phyloP scores from a whole-genome alignment of 2,329 filamentous ascomycete species.

The Pestalotiopsis sp. region DNA sequence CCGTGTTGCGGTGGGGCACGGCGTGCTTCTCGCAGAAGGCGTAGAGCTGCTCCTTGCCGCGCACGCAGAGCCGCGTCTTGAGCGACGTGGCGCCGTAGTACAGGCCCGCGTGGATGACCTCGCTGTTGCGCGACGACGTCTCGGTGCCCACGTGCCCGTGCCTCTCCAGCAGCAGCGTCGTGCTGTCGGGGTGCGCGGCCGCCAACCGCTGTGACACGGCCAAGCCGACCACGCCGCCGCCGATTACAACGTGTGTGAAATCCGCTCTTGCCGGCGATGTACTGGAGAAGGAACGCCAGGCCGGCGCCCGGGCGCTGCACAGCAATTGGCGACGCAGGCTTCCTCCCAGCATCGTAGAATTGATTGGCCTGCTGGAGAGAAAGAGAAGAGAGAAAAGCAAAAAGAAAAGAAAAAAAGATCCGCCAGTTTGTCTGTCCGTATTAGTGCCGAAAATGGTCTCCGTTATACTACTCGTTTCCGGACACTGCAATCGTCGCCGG shows the following conservation, averaged over 20 bases:
- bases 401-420: background rate
- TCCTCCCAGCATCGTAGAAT: constrained; percentile 12
- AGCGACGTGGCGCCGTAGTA: constrained; percentile 80
- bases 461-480: constrained; percentile 2
- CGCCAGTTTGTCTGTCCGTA: background rate
- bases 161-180: constrained; percentile 80
- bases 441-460: constrained; percentile 2
- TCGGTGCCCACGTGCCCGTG: constrained; percentile 78
- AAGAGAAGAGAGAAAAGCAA: background rate
- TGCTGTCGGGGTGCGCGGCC: constrained; percentile 55
- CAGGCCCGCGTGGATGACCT: constrained; percentile 94
- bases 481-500: background rate
- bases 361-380: background rate
- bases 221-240: constrained; percentile 73
- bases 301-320: background rate
- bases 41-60: constrained; percentile 78
- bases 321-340: constrained; percentile 11
- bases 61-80: constrained; percentile 83
- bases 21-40: constrained; percentile 67
- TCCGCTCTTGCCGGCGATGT: constrained; percentile 30
- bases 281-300: constrained; percentile 27
- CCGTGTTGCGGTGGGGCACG: constrained; percentile 74
- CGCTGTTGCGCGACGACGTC: constrained; percentile 87
- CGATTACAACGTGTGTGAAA: constrained; percentile 47
- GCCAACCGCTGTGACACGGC: constrained; percentile 77